phyloP scores from a whole-genome alignment of 495 filamentous ascomycete species.

The Penicillium longicatenatum region DNA sequence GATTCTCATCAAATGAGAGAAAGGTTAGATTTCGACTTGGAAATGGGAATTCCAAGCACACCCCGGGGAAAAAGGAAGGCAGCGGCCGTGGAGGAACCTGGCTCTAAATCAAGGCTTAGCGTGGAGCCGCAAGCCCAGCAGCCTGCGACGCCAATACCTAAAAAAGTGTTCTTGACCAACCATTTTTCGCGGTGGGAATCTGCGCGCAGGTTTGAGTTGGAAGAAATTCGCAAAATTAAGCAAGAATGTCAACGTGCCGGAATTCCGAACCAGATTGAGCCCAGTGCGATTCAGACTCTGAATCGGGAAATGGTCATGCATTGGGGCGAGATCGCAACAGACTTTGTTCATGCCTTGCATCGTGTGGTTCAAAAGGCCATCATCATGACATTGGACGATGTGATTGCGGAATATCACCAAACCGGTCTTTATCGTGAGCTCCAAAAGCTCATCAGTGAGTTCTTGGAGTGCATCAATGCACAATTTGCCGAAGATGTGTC shows the following conservation, averaged over 20 bases:
- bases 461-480: slow-evolving; percentile 24
- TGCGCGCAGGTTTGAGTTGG: background rate
- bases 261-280: slow-evolving; percentile 43
- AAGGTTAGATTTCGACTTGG: slow-evolving; percentile 31
- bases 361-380: slow-evolving; percentile 34
- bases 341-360: slow-evolving; percentile 34
- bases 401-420: slow-evolving; percentile 38
- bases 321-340: slow-evolving; percentile 36
- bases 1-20: slow-evolving; percentile 10
- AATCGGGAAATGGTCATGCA: slow-evolving; percentile 40
- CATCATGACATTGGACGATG: slow-evolving; percentile 29
- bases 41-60: slow-evolving; percentile 12
- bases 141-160: background rate
- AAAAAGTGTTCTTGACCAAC: slow-evolving; percentile 11
- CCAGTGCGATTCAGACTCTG: slow-evolving; percentile 44
- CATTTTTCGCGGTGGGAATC: slow-evolving; percentile 21
- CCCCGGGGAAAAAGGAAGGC: slow-evolving; percentile 24
- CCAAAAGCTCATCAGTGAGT: slow-evolving; percentile 27
- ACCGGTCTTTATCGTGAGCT: slow-evolving; percentile 40
- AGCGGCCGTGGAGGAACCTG: background rate
- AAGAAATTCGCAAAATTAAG: slow-evolving; percentile 26
- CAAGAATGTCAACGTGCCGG: slow-evolving; percentile 41
- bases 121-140: background rate
- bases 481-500: slow-evolving; percentile 25
- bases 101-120: too few relatives aligned